Base-by-base conservation (phyloP, 768 basidiomycete species). In the Crassisporium funariophilum region DNA sequence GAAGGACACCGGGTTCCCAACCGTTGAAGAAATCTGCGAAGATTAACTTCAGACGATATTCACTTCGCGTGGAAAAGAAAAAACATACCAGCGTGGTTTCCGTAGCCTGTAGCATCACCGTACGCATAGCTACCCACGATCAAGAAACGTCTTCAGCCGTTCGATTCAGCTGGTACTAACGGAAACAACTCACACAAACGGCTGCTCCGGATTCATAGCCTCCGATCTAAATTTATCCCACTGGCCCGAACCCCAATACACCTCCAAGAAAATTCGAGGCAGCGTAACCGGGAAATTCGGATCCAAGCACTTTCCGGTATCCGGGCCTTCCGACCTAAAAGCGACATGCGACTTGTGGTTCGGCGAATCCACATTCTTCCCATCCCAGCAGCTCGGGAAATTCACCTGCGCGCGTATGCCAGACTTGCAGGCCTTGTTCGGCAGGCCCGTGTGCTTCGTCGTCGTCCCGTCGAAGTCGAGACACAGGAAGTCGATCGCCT, bases 101-200 rank as follows among this genome's bases (percentile, higher is more conserved):
- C 78, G 55, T 74, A 77, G 6, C 78, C 78, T 16, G 77, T 79
- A 7, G 73, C 70, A 55, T 83, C 81, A 24, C 81, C 81, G 50
- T 75, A 64, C 16, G 79, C 47, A 39, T 50, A 68, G 4, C 69
- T 70, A 25, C 38, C 17, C 4, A 33, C 20, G 8, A n/a, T 13
- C 20, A 25, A 20, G n/a, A n/a, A n/a, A n/a, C n/a, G n/a, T n/a
- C 51, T 41, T 35, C 37, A 17, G 13, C 16, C 22, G n/a, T 15
- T 19, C 12, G 33, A n/a, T n/a, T 23, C 35, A 27, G 31, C 4
- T 11, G 13, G 15, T 6, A 20, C 2, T 9, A 15, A n/a, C 27
- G 15, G 13, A n/a, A 10, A 42, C 35, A 4, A 58, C 67, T 35
- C 66, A 75, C 59, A 76, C 75, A 47, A 72, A 74, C 12, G 75